phyloP scores from a whole-genome alignment of 2,329 filamentous ascomycete genomes.

The Pseudogymnoascus sp. region DNA sequence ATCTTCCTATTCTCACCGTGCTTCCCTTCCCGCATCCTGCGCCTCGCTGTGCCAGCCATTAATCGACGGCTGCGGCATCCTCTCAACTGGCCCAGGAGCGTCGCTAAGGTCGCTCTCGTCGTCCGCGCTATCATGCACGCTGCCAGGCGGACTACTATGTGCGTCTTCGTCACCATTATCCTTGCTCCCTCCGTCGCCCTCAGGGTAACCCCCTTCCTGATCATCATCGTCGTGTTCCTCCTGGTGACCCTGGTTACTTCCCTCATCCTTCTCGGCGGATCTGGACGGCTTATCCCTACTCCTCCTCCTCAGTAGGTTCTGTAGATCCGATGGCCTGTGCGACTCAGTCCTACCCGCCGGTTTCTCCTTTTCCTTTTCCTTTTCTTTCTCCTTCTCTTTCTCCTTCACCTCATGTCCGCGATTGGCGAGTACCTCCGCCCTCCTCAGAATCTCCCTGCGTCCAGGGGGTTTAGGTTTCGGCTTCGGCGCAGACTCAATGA shows the following conservation, averaged over 20 bases:
- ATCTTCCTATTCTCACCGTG: background rate
- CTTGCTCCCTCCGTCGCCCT: conserved; percentile 1
- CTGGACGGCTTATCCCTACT: background rate
- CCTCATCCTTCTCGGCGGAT: background rate
- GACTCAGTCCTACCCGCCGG: background rate
- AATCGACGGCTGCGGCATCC: background rate
- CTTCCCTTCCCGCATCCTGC: background rate
- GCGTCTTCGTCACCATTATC: conserved; percentile 6
- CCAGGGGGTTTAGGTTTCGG: conserved; percentile 33
- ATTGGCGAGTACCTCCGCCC: conserved; percentile 42
- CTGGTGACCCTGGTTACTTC: background rate
- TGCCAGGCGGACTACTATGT: conserved; percentile 19
- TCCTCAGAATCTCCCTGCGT: conserved; percentile 45
- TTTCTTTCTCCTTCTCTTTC: conserved; percentile 14
- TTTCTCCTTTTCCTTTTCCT: conserved; percentile 21
- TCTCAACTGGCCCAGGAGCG: conserved; percentile 24
- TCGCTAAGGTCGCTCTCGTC: conserved; percentile 49
- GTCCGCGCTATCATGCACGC: conserved; percentile 43
- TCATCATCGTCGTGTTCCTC: background rate
- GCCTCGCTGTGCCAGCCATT: conserved; percentile 4
- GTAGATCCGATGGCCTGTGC: background rate
- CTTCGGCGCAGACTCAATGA: conserved; percentile 27
- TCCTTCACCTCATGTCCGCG: conserved; percentile 13
- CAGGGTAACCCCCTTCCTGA: background rate
- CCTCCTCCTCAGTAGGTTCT: background rate